These are phyloP conservation scores for Takashimella tepidaria DNA, from an alignment of 1,284 basidiomycete species.

Conservation along the genomic window DNA sequence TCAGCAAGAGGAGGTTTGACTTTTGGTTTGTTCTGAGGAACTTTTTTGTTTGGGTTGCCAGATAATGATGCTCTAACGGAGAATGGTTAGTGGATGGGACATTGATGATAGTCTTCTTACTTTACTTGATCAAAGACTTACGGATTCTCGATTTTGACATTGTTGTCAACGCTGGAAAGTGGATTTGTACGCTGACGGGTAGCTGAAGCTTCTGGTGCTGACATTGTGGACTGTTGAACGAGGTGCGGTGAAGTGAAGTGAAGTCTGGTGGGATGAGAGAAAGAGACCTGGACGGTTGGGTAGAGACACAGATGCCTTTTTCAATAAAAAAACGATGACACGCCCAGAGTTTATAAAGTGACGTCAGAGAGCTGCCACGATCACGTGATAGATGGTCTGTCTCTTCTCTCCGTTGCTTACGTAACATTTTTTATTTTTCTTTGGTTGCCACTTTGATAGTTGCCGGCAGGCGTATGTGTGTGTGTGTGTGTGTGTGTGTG, in stretches of 20 bases:
- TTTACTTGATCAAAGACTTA: conserved; percentile 10
- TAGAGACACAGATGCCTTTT: no score
- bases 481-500: no score
- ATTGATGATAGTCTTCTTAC: conserved; percentile 11
- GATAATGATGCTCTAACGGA: conserved; percentile 34
- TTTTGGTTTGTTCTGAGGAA: conserved; percentile 32
- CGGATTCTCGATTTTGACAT: conserved; percentile 16
- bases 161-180: conserved; percentile 1
- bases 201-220: conserved; percentile 13
- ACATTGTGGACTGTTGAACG: conserved; percentile 7
- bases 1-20: conserved; percentile 46
- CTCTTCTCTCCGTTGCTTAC: no score
- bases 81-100: neutral
- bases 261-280: neutral
- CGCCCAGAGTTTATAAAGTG: no score
- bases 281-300: neutral
- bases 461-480: no score
- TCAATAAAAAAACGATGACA: no score
- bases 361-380: no score
- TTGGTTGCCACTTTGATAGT: no score
- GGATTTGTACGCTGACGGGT: conserved; percentile 18
- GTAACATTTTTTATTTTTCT: no score
- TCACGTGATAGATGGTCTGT: no score
- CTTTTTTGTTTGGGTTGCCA: conserved; percentile 32
- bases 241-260: conserved; percentile 5